These are phyloP conservation scores for Chlorella sp. DNA, from an alignment of 139 green algal genomes.

Conservation along the genomic window DNA sequence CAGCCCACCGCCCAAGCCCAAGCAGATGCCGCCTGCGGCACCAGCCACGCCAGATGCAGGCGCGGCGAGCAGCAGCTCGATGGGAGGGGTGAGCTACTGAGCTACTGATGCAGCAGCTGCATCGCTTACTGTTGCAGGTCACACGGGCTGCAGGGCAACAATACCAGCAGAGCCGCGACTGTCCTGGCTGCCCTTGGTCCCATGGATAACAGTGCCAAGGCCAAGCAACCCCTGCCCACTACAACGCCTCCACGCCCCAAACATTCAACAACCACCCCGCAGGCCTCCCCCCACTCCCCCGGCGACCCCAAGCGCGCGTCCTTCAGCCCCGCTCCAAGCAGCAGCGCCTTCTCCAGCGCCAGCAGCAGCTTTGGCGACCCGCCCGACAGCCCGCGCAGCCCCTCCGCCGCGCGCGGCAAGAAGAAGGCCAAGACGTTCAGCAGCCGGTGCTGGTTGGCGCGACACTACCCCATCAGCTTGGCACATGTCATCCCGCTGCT, in stretches of 20 bases:
- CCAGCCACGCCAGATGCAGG: not conserved
- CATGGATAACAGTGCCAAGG: no score
- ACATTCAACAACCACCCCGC: no score
- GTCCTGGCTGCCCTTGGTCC: no score
- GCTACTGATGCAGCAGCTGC: no score
- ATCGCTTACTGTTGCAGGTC: no score
- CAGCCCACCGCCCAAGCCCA: slow-evolving; percentile 1
- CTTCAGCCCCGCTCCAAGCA: not conserved
- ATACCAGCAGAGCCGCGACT: no score
- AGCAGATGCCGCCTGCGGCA: not conserved
- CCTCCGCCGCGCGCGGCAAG: not conserved
- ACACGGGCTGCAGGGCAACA: no score
- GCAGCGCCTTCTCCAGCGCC: not conserved
- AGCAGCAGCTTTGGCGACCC: not conserved
- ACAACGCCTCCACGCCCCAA: no score
- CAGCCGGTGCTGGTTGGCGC: slow-evolving; percentile 74
- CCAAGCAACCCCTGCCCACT: no score
- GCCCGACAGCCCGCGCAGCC: not conserved
- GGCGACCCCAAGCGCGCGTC: no score
- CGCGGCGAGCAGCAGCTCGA: not conserved
- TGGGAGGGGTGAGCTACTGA: no score
- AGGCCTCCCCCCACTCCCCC: no score
- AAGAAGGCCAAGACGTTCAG: slow-evolving; percentile 24
- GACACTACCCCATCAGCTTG: slow-evolving; percentile 64
- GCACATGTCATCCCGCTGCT: slow-evolving; percentile 77